Conservation (phyloP, 1,284 basidiomycete genomes). For the Boletus hoseneyae region DNA sequence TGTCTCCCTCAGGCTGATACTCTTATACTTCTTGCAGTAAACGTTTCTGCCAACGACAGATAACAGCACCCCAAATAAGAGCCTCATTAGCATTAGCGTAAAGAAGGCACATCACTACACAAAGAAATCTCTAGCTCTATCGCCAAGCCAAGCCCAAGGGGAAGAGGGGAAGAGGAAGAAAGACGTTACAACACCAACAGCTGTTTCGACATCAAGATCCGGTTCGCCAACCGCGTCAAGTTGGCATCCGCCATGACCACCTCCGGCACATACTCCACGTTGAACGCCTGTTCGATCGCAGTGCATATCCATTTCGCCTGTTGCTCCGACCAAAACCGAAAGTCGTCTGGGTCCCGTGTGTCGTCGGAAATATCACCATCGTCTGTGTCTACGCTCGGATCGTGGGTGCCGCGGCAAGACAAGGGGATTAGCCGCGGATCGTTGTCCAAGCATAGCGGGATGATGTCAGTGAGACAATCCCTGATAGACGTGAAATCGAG, state of each 20-base stretch:
- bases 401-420: slow-evolving; percentile 50
- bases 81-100: too few relatives aligned
- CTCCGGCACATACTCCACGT: slow-evolving; percentile 84
- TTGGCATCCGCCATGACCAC: slow-evolving; percentile 95
- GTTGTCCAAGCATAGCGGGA: slow-evolving; percentile 83
- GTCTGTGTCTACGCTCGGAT: slow-evolving; percentile 17
- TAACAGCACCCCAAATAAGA: too few relatives aligned
- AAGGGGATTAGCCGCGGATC: slow-evolving; percentile 80
- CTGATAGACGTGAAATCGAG: slow-evolving; percentile 66
- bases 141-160: too few relatives aligned
- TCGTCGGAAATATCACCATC: slow-evolving; percentile 36
- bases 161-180: too few relatives aligned
- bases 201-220: slow-evolving; percentile 81
- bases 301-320: slow-evolving; percentile 87
- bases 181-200: slow-evolving; percentile 34
- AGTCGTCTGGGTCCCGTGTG: slow-evolving; percentile 81
- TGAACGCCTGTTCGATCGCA: slow-evolving; percentile 78
- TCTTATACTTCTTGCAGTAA: too few relatives aligned
- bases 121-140: too few relatives aligned
- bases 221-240: slow-evolving; percentile 73
- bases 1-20: too few relatives aligned
- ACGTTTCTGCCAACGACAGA: too few relatives aligned
- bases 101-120: too few relatives aligned
- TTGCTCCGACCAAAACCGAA: slow-evolving; percentile 86
- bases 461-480: slow-evolving; percentile 67